Conservation (phyloP, 2,329 filamentous ascomycete species). For the Dactylonectria estremocensis region DNA sequence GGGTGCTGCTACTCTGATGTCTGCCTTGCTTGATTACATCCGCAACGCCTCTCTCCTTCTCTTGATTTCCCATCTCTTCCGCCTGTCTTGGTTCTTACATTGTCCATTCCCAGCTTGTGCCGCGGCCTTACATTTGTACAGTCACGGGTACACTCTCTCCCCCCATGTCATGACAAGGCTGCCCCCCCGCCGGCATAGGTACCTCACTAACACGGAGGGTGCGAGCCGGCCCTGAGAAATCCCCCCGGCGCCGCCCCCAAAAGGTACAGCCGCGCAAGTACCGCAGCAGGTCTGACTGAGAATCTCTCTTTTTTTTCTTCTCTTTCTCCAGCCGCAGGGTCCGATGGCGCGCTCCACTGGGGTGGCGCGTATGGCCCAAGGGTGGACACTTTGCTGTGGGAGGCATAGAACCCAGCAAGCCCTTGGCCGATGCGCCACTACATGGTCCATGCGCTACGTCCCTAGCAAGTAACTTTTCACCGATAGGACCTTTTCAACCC, state of each 20-base stretch:
- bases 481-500: not conserved
- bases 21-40: not conserved
- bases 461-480: not conserved
- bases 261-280: constrained; percentile 16
- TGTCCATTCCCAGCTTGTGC: not conserved
- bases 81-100: not conserved
- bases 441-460: too few species aligned
- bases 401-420: not conserved
- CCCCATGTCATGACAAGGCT: constrained; percentile 39
- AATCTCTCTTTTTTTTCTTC: constrained; percentile 44
- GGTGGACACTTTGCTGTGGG: constrained; percentile 9
- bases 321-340: constrained; percentile 48
- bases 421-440: not conserved
- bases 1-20: not conserved
- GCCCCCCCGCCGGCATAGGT: constrained; percentile 25
- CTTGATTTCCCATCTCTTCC: not conserved
- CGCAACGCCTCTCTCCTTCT: not conserved
- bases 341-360: constrained; percentile 37
- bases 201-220: constrained; percentile 41
- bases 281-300: constrained; percentile 26
- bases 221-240: constrained; percentile 17
- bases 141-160: not conserved
- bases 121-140: too few species aligned
- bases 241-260: constrained; percentile 30
- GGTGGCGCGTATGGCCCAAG: not conserved